These are phyloP conservation scores for Diversispora epigaea DNA, from an alignment of 192 early-diverging fungal genomes.

Conservation along the genomic window DNA sequence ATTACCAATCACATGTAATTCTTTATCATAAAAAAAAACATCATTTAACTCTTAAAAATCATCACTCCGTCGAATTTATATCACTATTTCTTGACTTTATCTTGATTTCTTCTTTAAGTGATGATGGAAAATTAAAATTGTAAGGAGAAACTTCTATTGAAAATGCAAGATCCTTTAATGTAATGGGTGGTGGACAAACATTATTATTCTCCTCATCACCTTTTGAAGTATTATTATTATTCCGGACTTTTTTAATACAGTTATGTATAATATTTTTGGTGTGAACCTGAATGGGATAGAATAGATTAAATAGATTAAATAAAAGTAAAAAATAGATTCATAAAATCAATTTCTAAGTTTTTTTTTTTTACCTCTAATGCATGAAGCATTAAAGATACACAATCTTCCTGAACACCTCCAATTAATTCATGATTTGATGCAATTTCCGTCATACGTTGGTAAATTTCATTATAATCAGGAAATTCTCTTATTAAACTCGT, in stretches of 20 bases:
- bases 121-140: not conserved
- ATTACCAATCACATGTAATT: too few relatives aligned
- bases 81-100: not conserved
- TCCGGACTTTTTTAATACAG: slow-evolving; percentile 2
- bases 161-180: slow-evolving; percentile 17
- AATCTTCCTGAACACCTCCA: slow-evolving; percentile 11
- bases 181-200: not conserved
- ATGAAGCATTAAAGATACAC: slow-evolving; percentile 3
- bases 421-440: slow-evolving; percentile 7
- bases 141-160: slow-evolving; percentile 9
- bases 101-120: not conserved
- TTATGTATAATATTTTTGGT: not conserved
- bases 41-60: not conserved
- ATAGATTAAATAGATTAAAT: not conserved
- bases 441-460: slow-evolving; percentile 12
- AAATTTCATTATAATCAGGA: not conserved
- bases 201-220: not conserved
- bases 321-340: not conserved
- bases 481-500: not conserved
- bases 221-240: not conserved
- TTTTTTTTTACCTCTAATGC: not conserved
- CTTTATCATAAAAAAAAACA: not conserved
- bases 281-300: not conserved
- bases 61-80: not conserved
- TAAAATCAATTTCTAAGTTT: too few relatives aligned